Evolutionary conservation across 1,139 yeast genomes (phyloP), one percentile per base, ranked within the genome.

Genomic region (Yamadazyma diospyri): DNA sequence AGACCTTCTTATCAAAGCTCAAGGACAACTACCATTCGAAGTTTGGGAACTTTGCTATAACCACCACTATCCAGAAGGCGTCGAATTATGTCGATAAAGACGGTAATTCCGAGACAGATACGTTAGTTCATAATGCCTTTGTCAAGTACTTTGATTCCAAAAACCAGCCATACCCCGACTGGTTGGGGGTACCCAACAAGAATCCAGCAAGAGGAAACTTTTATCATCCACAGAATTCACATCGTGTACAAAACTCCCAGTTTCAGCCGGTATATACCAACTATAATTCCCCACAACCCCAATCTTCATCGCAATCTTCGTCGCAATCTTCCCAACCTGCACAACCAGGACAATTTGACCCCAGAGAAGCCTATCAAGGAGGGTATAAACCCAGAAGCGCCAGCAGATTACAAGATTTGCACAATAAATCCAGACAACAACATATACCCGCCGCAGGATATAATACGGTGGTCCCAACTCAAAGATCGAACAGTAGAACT

Each of bases 51-150:
- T 51, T 64, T 24, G 57, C 67, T n/a, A 38, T 64, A 19, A 38
- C 61, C 8, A 33, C 45, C 29, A 47, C 47, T 12, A 41, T 50
- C 23, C 55, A 48, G 20, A 41, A 41, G 29, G 44, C 43, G 2
- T 43, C 50, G 2, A 33, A 42, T 8, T 48, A 55, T 25, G 41
- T 49, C 10, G 75, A 69, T 28, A 61, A 59, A 35, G 75, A 69
- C 40, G 75, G 75, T 4, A 32, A 40, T 29, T 38, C 58, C 3
- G 66, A 57, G 27, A 61, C 62, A 27, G 70, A 65, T 25, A 69
- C 75, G 1, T 53, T 69, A 35, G 57, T 69, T 35, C 74, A 69
- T 48, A 60, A 63, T 41, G 72, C 74, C 3, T 67, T 69, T 42
- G 67, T 68, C 24, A 59, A 57, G 37, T 65, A 61, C 44, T 69